Evolutionary conservation across 257 asterid genomes (phyloP), one percentile per base, ranked within the genome.

Genomic region (Eucommia ulmoides): DNA sequence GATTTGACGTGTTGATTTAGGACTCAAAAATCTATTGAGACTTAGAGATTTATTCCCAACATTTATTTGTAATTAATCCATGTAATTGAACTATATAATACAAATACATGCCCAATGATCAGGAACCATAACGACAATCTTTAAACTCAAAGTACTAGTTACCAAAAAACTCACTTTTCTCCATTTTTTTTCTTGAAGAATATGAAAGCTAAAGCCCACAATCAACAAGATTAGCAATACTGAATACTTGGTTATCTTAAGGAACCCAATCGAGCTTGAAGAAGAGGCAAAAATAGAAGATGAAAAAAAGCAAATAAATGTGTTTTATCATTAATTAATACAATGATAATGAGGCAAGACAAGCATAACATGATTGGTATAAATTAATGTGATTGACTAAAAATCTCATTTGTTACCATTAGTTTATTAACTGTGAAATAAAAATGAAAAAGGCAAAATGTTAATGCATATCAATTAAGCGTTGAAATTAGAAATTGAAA

Each of bases 151-250:
- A 42, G 49, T 29, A 23, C 60, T 45, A 41, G 23, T 9, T 23
- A 33, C 11, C 49, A 16, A 41, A 52, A 50, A 24, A 60, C 78
- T 68, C 55, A 83, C 99, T 78, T 81, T 84, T 74, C 58, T 69
- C 99, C 99, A 91, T 80, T 76, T 77, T 68, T 83, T 76, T 72
- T 91, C 92, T n/a, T n/a, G 51, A 91, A 91, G 80, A 91, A 86
- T 50, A 91, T 76, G 64, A 81, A 91, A 53, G 82, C 95, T 50
- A 95, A 94, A 54, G 54, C 46, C 59, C 84, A 91, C 65, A 65
- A 91, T 86, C 77, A 91, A 56, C 61, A 91, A 56, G 74, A 91
- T 59, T 55, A 91, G 71, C 73, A 91, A 74, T 19, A 79, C 55
- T 1, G 99, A 82, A 70, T 77, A 86, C 99, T 91, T 49, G 23